Evolutionary conservation across 2,329 filamentous ascomycete genomes (phyloP), one percentile per base, ranked within the genome.

Genomic region (Cryoendolithus antarcticus): DNA sequence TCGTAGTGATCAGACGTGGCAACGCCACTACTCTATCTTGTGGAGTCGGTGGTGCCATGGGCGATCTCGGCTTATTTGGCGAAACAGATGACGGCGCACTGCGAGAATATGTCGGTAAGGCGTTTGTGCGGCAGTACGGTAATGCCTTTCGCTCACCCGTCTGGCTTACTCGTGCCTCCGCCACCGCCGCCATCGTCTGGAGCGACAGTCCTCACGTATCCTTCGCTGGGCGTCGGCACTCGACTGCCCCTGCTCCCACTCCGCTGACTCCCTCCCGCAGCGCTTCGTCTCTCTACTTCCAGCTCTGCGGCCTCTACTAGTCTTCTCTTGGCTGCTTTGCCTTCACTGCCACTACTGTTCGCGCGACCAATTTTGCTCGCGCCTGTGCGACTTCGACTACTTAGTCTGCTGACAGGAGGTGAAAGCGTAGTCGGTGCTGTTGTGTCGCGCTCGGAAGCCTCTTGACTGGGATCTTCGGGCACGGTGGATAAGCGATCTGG

Each of bases 271-370:
- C 24, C 24, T 6, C 24, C 24, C 7, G 24, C 24, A 27, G 24
- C 24, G 7, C 24, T 27, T 4, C 45, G 45, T 31, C 53, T 45
- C 27, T 46, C 30, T 10, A 56, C 35, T 28, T 52, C 40, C 36
- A 53, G 48, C 43, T 60, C 57, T 3, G 57, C 57, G 37, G 50
- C 46, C 37, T 60, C 55, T 3, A 58, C 44, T 6, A 47, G 44
- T 11, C 48, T 44, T 2, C 57, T 49, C 40, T 60, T 60, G 32
- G 46, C 50, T 11, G 56, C 54, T 46, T 60, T 60, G 19, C 58
- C 53, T 4, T 48, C 49, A 2, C 48, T 45, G 0, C 46, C 42
- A n/a, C 50, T 51, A n/a, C 48, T 41, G 34, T 32, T 37, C 9
- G 29, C 32, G 31, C 43, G 42, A 12, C 38, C 42, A 4, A 27